These are phyloP conservation scores for Leccinum subspadiceum DNA, from an alignment of 1,284 basidiomycete genomes.

Conservation along the genomic window DNA sequence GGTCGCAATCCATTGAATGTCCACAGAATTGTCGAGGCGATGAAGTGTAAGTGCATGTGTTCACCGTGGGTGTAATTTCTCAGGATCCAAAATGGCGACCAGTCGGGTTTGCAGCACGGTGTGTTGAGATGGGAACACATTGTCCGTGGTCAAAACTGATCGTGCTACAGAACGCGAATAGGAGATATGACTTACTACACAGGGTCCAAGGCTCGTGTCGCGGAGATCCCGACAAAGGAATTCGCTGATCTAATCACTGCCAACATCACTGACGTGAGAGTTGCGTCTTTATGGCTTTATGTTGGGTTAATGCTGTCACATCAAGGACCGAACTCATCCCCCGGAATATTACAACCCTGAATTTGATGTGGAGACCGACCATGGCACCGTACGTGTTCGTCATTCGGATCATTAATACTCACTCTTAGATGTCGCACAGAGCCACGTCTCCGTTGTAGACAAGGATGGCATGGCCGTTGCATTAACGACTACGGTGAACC, in stretches of 20 bases:
- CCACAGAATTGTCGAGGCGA: constrained; percentile 73
- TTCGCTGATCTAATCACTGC: constrained; percentile 61
- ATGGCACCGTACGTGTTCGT: constrained; percentile 72
- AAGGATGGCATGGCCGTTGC: constrained; percentile 81
- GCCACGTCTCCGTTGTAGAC: constrained; percentile 82
- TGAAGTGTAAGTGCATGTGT: constrained; percentile 58
- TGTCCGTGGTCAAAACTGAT: constrained; percentile 12
- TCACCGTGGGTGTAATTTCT: constrained; percentile 14
- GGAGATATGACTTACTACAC: constrained; percentile 68
- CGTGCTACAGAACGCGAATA: constrained; percentile 63
- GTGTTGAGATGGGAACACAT: constrained; percentile 6
- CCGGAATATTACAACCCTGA: constrained; percentile 83
- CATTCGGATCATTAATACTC: constrained; percentile 3
- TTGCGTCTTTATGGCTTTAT: constrained; percentile 1
- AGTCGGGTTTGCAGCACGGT: constrained; percentile 76
- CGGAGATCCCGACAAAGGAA: constrained; percentile 68
- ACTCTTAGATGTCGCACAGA: constrained; percentile 41
- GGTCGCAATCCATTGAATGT: constrained; percentile 56
- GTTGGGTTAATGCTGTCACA: constrained; percentile 13
- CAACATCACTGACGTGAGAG: constrained; percentile 79
- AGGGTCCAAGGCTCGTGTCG: constrained; percentile 55
- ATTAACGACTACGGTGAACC: constrained; percentile 86
- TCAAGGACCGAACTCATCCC: constrained; percentile 74
- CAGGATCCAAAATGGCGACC: constrained; percentile 8
- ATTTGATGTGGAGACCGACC: constrained; percentile 75